Evolutionary conservation across 495 filamentous ascomycete genomes (phyloP), one percentile per base, ranked within the genome.

Genomic region (Neurospora sp.): DNA sequence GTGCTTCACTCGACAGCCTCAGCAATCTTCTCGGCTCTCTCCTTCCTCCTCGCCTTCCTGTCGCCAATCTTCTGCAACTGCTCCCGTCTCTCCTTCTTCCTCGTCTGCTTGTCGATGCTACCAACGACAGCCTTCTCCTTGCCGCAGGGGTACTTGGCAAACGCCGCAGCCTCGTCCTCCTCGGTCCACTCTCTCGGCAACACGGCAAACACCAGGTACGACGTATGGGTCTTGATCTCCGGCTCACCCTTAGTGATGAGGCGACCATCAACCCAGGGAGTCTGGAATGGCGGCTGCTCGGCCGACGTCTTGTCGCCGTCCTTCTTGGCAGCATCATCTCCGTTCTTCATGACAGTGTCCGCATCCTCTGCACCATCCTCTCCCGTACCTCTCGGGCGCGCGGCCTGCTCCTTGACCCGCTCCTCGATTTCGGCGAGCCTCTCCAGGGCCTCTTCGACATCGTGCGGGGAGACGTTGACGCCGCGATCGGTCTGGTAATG

Each of bases 221-320:
- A 93, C 0, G 96, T 99, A 82, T 99, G 96, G 11, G 90, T 94
- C 87, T 97, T 97, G 39, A 98, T 81, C 82, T 99, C 94, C 2
- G 90, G 85, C 83, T 98, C 96, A 6, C 90, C 88, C 35, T 94
- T 88, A 74, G 94, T 92, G 11, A 92, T 85, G 72, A 98, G 75
- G 23, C 89, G 88, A 6, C 96, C 96, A 48, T 93, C 89, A 73
- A 83, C 76, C 84, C 84, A 87, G 14, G 80, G 78, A 1, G 75
- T 18, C 35, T 20, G 66, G 2, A 71, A 71, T n/a, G 72, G 35
- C 20, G 44, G 14, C n/a, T 27, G 38, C 12, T 62, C 72, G 23
- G 62, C 73, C 35, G 70, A 38, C 20, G 69, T 20, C 37, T 38
- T 42, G 12, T 59, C 12, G 16, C 3, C 8, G 3, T 16, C 20